Evolutionary conservation across 495 filamentous ascomycete species (phyloP).

Genomic region (Immersiella caudata): DNA sequence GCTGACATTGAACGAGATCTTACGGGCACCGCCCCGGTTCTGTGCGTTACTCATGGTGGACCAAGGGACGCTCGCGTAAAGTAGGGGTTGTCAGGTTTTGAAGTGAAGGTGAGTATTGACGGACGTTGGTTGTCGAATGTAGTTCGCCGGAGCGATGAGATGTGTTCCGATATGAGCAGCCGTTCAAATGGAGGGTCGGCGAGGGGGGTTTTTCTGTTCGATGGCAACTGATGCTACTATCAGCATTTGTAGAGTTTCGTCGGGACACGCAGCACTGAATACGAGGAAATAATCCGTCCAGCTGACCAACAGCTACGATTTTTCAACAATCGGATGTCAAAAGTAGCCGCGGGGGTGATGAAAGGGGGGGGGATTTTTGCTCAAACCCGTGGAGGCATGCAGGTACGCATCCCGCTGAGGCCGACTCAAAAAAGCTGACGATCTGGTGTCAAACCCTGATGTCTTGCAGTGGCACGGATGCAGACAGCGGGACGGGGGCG

Average conservation of each 20-base stretch:
- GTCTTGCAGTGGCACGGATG: conserved; percentile 15
- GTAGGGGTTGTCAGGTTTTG: not conserved
- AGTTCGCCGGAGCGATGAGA: not conserved
- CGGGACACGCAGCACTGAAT: not conserved
- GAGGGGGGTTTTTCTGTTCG: not conserved
- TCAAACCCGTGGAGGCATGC: conserved; percentile 7
- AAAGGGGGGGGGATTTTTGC: not conserved
- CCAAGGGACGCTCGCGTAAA: conserved; percentile 3
- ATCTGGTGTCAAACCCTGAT: conserved; percentile 25
- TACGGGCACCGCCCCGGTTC: conserved; percentile 65
- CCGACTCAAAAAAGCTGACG: conserved; percentile 16
- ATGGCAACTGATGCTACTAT: not conserved
- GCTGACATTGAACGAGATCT: conserved; percentile 99
- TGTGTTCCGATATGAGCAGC: not conserved
- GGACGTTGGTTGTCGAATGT: not conserved
- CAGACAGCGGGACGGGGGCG: not conserved
- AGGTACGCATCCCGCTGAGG: conserved; percentile 9
- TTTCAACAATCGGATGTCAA: conserved; percentile 17
- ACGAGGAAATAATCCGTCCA: not conserved
- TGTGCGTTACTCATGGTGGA: conserved; percentile 38
- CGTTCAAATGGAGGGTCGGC: not conserved
- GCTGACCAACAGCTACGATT: not conserved
- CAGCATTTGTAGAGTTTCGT: not conserved
- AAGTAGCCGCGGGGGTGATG: conserved; percentile 16
- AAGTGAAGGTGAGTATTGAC: not conserved